These are phyloP conservation scores for Erucastrum elatum DNA, from an alignment of 345 rosid genomes.

Conservation along the genomic window DNA sequence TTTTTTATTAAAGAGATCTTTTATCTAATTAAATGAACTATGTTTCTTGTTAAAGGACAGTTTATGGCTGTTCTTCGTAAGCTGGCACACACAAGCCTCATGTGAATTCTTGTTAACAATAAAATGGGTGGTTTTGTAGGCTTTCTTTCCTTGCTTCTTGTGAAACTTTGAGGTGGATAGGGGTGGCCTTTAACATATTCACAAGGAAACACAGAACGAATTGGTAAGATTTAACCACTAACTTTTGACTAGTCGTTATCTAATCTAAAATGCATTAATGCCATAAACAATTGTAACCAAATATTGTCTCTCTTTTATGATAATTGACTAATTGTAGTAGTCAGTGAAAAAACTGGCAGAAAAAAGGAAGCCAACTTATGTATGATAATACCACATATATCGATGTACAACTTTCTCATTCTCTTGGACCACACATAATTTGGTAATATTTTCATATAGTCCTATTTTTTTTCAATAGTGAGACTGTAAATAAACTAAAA, in stretches of 20 bases:
- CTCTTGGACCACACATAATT: not conserved
- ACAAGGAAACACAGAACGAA: not conserved
- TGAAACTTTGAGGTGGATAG: constrained; percentile 36
- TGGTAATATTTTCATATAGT: not conserved
- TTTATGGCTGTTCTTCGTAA: not conserved
- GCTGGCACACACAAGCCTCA: constrained; percentile 32
- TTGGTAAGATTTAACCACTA: not conserved
- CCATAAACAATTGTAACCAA: not conserved
- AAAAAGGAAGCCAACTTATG: constrained; percentile 1
- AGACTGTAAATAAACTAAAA: not conserved
- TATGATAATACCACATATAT: not conserved
- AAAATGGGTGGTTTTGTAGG: not conserved
- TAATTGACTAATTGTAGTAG: not conserved
- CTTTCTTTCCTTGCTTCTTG: constrained; percentile 9
- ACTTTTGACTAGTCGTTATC: not conserved
- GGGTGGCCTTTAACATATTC: constrained; percentile 21
- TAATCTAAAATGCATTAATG: too few species aligned
- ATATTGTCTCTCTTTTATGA: not conserved
- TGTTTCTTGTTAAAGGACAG: not conserved
- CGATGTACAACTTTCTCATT: not conserved
- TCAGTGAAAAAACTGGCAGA: not conserved
- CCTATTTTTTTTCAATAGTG: not conserved
- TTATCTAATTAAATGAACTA: not conserved
- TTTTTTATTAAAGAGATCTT: not conserved
- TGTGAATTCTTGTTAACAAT: constrained; percentile 29